phyloP scores from a whole-genome alignment of 805 yeast species.

The Blastobotrys peoriensis region DNA sequence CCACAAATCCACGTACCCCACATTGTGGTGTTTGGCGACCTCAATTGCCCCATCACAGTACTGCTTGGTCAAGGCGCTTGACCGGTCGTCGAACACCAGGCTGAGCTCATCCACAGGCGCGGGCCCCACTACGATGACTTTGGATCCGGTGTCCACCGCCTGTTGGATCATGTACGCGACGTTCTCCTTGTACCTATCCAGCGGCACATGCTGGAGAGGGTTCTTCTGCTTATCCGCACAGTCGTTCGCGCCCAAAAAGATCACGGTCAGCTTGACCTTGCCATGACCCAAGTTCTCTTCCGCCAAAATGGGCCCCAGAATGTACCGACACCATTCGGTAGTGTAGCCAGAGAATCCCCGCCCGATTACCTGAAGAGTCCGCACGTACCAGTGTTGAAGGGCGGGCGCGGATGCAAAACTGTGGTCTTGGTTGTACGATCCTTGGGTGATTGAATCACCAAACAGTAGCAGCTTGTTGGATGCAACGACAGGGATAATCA shows the following conservation, averaged over 20 bases:
- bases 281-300: constrained; percentile 38
- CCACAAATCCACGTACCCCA: constrained; percentile 58
- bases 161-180: constrained; percentile 37
- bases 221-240: constrained; percentile 37
- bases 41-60: constrained; percentile 49
- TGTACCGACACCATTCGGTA: constrained; percentile 48
- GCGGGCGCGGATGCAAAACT: constrained; percentile 50
- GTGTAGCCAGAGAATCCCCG: constrained; percentile 79
- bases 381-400: constrained; percentile 39
- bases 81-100: constrained; percentile 34
- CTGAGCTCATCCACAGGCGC: constrained; percentile 37
- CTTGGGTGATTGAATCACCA: constrained; percentile 70
- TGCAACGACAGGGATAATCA: background rate
- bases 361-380: constrained; percentile 61
- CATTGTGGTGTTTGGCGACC: constrained; percentile 39
- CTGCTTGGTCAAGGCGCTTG: constrained; percentile 37
- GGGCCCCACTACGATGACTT: constrained; percentile 58
- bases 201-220: constrained; percentile 41
- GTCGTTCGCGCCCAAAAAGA: constrained; percentile 84
- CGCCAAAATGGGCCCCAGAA: constrained; percentile 46
- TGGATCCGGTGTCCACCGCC: constrained; percentile 39
- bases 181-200: constrained; percentile 46
- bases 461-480: constrained; percentile 48
- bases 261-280: constrained; percentile 38
- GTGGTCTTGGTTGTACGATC: constrained; percentile 35